Base-by-base conservation (phyloP, 768 basidiomycete species). In the Cystoderma amianthinum region DNA sequence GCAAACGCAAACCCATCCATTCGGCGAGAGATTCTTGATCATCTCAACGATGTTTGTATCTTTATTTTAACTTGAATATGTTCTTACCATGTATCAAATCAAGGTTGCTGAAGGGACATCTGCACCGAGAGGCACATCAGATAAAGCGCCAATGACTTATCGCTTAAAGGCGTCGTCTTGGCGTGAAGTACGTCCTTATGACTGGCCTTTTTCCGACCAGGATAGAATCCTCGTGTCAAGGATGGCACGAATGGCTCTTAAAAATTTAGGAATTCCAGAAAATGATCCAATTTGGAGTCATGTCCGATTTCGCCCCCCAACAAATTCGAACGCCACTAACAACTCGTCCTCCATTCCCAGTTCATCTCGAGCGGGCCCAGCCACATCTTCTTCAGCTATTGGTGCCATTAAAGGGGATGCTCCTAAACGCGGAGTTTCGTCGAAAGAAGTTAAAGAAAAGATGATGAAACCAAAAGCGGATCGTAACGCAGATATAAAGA, bases 131-230 rank as follows among this genome's bases (percentile, higher is more conserved):
- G 68, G 56, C 21, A 60, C 60, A 2, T 56, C 61, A 43, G 63
- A 63, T 16, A 60, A 66, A 5, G 56, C 66, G 2, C 38, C 49
- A 5, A 63, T 64, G 43, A 50, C 48, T 1, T 87, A 80, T 69
- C 52, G 61, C 22, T 73, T 86, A 44, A 82, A 77, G 47, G 60
- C 68, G 17, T 52, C 58, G 15, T 62, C 74, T 2, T 88, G 85
- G 84, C 65, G 65, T 23, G 79, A 87, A 51, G 79, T 86, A 18
- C 77, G 82, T 4, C 85, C 85, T 0, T 78, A 69, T 43, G 80
- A 78, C 46, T 83, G 74, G 69, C 62, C 68, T 1, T 63, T 82
- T 19, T 62, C 63, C 2, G 71, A 74, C 20, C 37, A 61, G 2
- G 74, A 79, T 34, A 69, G 74, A 3, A 62, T 60, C 5, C 50